These are phyloP conservation scores for Forsythia suspensa DNA, from an alignment of 257 asterid species.

Conservation along the genomic window DNA sequence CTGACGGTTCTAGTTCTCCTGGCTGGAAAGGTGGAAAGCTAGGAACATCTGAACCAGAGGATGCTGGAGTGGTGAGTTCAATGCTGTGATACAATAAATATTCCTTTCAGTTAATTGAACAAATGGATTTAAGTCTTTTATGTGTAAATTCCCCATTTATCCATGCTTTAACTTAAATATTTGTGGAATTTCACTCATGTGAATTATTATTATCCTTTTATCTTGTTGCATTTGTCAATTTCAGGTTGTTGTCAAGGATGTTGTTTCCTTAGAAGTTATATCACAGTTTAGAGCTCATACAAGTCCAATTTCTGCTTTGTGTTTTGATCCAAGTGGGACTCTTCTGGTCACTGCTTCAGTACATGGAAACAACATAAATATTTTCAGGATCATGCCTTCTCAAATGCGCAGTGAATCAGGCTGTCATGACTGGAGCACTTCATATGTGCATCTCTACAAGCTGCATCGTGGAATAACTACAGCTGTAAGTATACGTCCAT, in stretches of 20 bases:
- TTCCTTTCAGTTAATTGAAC: conserved; percentile 7
- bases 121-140: not conserved
- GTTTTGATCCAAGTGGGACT: conserved; percentile 78
- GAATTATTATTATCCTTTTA: conserved; percentile 1
- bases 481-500: conserved; percentile 55
- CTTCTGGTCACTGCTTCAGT: conserved; percentile 75
- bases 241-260: conserved; percentile 71
- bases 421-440: conserved; percentile 53
- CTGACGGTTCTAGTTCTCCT: conserved; percentile 59
- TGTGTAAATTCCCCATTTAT: not conserved
- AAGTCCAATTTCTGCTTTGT: conserved; percentile 72
- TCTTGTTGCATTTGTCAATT: conserved; percentile 21
- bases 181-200: conserved; percentile 1
- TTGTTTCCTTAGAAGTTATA: conserved; percentile 55
- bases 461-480: conserved; percentile 71
- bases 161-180: not conserved
- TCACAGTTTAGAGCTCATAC: conserved; percentile 79
- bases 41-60: conserved; percentile 59
- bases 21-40: conserved; percentile 60
- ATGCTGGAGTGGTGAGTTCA: conserved; percentile 67
- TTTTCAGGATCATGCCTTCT: conserved; percentile 61
- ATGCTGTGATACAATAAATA: conserved; percentile 10
- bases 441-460: conserved; percentile 70
- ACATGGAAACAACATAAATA: conserved; percentile 66
- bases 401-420: conserved; percentile 39